Percentiles rank a stretch among this genome's conserved stretches.
phyloP scores from a whole-genome alignment of 805 yeast species.

The Saturnispora kantuleensis region DNA sequence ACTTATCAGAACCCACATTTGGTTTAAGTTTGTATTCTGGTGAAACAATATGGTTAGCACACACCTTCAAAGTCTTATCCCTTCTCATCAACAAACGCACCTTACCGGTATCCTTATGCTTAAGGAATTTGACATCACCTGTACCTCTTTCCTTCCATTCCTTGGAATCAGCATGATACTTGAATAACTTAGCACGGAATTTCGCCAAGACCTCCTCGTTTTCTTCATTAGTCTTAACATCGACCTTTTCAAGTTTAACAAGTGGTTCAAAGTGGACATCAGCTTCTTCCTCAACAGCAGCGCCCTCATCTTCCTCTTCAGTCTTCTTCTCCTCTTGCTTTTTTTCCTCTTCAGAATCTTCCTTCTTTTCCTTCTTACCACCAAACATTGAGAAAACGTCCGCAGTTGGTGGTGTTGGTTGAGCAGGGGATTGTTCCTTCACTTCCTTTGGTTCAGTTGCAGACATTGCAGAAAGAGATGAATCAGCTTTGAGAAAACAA shows the following conservation, averaged over 20 bases:
- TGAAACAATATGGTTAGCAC: slow-evolving; percentile 90
- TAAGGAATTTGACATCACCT: slow-evolving; percentile 92
- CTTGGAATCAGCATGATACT: slow-evolving; percentile 66
- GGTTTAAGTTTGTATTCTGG: slow-evolving; percentile 79
- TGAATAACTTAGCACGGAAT: slow-evolving; percentile 91
- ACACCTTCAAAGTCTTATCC: slow-evolving; percentile 94
- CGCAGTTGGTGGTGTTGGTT: slow-evolving; percentile 59
- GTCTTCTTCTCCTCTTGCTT: slow-evolving; percentile 27
- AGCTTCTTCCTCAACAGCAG: slow-evolving; percentile 42
- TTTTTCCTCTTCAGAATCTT: slow-evolving; percentile 24
- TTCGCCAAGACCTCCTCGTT: slow-evolving; percentile 75
- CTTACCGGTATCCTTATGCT: slow-evolving; percentile 75
- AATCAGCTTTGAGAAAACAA: background rate
- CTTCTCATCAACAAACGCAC: slow-evolving; percentile 96
- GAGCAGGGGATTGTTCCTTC: background rate
- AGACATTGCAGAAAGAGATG: slow-evolving; percentile 8
- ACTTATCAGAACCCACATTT: slow-evolving; percentile 93
- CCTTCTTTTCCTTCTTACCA: slow-evolving; percentile 67
- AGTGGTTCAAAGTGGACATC: slow-evolving; percentile 93
- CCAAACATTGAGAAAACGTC: slow-evolving; percentile 94
- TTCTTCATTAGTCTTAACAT: slow-evolving; percentile 92
- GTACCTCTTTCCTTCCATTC: slow-evolving; percentile 99
- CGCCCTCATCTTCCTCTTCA: slow-evolving; percentile 35
- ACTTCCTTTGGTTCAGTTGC: slow-evolving; percentile 15
- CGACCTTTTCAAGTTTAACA: slow-evolving; percentile 90